A percentile compares a stretch with the other conserved stretches of the same genome.
Conservation (phyloP, 495 filamentous ascomycete genomes). For the Trichoderma asperelloides region DNA sequence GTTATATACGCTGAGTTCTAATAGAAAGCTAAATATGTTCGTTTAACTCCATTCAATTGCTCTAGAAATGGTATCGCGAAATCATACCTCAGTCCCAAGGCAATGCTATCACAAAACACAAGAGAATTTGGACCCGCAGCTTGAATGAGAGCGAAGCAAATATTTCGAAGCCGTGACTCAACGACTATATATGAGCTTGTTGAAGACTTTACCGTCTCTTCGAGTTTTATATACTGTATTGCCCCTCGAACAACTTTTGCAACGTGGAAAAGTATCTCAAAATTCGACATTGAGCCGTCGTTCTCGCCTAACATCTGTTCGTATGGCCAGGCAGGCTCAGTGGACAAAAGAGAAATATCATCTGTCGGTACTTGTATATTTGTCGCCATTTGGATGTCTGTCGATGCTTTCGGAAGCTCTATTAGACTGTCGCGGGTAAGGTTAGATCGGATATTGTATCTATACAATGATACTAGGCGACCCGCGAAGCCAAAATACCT, state of each 20-base stretch:
- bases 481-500: not conserved
- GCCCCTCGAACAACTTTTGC: not conserved
- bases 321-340: too few relatives aligned
- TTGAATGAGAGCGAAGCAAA: not conserved
- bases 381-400: not conserved
- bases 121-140: not conserved
- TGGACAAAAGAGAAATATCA: not conserved
- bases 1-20: not conserved
- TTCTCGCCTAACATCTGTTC: not conserved
- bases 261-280: not conserved
- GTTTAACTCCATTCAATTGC: not conserved
- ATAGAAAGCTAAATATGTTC: not conserved
- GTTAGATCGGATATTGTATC: not conserved
- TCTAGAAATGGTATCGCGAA: not conserved
- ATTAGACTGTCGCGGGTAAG: not conserved
- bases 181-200: not conserved
- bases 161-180: not conserved
- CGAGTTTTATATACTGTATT: not conserved
- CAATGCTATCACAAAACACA: not conserved
- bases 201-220: not conserved
- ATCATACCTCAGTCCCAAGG: not conserved
- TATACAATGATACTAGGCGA: too few relatives aligned
- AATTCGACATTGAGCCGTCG: not conserved
- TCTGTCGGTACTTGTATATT: not conserved
- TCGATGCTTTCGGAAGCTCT: not conserved